Conservation (phyloP, 1,284 basidiomycete species). For the Ceratobasidium sp. region DNA sequence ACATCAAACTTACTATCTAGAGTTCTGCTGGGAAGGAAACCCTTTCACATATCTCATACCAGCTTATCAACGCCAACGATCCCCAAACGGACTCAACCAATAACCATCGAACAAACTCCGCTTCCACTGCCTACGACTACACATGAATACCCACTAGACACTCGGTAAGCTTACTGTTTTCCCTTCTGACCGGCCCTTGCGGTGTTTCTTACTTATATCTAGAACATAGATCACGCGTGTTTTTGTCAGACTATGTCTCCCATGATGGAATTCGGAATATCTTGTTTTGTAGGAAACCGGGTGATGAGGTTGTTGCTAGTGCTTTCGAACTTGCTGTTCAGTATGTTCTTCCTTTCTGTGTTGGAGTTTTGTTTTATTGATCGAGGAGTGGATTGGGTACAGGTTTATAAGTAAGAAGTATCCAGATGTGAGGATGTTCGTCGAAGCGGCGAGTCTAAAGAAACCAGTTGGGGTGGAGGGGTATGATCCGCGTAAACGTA, state of each 20-base stretch:
- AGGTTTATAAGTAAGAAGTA: slow-evolving; percentile 71
- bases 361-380: background rate
- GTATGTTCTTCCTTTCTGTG: slow-evolving; percentile 55
- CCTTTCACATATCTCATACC: background rate
- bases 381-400: background rate
- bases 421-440: slow-evolving; percentile 79
- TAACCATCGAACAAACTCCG: background rate
- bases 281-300: slow-evolving; percentile 64
- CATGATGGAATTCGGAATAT: slow-evolving; percentile 54
- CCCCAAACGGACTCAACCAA: background rate
- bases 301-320: slow-evolving; percentile 59
- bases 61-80: background rate
- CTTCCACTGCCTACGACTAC: slow-evolving; percentile 8
- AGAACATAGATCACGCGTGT: slow-evolving; percentile 21
- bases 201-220: background rate
- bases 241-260: slow-evolving; percentile 37
- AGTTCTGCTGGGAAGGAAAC: background rate
- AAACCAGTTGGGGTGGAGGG: slow-evolving; percentile 74
- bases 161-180: slow-evolving; percentile 1
- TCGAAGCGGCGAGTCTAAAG: slow-evolving; percentile 75
- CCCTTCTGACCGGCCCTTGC: too few relatives aligned
- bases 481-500: slow-evolving; percentile 70
- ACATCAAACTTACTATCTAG: background rate
- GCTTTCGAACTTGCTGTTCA: slow-evolving; percentile 61
- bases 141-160: slow-evolving; percentile 2